Base-by-base conservation (phyloP, 768 basidiomycete genomes). In the Leucocoprinus sp. region DNA sequence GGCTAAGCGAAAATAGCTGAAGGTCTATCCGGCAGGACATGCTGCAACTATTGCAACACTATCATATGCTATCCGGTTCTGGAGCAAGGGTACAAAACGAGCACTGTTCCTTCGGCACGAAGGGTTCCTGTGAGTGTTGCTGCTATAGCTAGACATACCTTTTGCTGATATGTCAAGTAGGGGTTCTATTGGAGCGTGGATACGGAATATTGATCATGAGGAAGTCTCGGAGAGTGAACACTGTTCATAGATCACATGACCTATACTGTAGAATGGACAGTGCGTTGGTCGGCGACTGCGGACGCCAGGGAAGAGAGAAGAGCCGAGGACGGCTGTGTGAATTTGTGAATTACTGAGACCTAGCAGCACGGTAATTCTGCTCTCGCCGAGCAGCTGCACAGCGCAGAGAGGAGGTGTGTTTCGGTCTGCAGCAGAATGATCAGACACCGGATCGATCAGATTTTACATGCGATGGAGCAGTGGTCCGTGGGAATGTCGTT, bases 21-120 rank as follows among this genome's bases (percentile, higher is more conserved):
- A 35, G 24, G 14, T 34, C 14, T 48, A 46, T 42, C 47, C 46
- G 50, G 19, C 61, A 95, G 93, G 96, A 14, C 96, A 98, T 59
- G 85, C 95, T 36, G 89, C 93, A 26, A 99, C 96, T 23, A 93
- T 99, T 58, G 85, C 91, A 14, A 98, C 96, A 14, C 72, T 98
- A 42, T 98, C 96, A 17, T 99, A 99, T 65, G 96, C 96, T 17
- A 98, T 99, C 64, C 82, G 96, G 14, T 99, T 98, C 69, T 99
- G 96, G 96, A 93, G 91, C 57, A 95, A 93, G 61, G 96, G 96
- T 0, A 93, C 83, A 24, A 98, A 97, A 64, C 80, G 91, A 31
- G 96, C 96, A 33, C 71, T 97, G 53, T 99, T 99, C 72, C 72
- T 99, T 51, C 80, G 96, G 50, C 96, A 99, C 56, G 96, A 99